phyloP scores from a whole-genome alignment of 768 basidiomycete species.

The Filobasidium wieringae region DNA sequence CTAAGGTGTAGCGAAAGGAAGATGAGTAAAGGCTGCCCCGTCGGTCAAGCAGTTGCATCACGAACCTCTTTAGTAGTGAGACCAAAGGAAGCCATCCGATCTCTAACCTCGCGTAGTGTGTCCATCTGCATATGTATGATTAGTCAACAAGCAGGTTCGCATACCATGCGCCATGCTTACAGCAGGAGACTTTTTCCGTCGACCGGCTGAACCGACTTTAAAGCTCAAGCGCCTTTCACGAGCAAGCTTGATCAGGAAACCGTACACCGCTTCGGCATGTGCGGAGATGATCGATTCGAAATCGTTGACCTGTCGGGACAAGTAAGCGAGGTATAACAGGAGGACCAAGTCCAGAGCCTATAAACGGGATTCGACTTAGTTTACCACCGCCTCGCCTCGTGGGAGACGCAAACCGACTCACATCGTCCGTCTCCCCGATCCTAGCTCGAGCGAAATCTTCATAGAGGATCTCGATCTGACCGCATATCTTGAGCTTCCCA shows the following conservation, averaged over 20 bases:
- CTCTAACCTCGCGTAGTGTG: too few species aligned
- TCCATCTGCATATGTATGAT: neutral
- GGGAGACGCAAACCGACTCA: constrained; percentile 8
- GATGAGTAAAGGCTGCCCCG: neutral
- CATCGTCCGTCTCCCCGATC: constrained; percentile 19
- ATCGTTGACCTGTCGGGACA: constrained; percentile 15
- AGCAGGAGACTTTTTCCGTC: neutral
- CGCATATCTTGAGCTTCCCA: constrained; percentile 26
- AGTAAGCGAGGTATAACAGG: constrained; percentile 20
- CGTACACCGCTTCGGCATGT: constrained; percentile 9
- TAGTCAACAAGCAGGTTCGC: neutral
- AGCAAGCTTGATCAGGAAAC: constrained; percentile 7
- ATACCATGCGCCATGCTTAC: neutral
- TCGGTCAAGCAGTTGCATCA: neutral
- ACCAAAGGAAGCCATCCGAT: neutral
- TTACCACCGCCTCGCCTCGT: neutral
- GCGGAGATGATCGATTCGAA: constrained; percentile 12
- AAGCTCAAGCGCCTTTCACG: neutral
- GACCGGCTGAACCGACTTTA: neutral
- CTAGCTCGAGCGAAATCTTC: constrained; percentile 17
- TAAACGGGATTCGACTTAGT: neutral
- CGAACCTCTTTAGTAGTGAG: too few species aligned
- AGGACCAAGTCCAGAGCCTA: constrained; percentile 22
- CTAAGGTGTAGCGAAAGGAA: neutral
- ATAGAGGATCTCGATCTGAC: constrained; percentile 30